Conservation (phyloP, 306 rosid genomes). For the Clitoria ternatea region DNA sequence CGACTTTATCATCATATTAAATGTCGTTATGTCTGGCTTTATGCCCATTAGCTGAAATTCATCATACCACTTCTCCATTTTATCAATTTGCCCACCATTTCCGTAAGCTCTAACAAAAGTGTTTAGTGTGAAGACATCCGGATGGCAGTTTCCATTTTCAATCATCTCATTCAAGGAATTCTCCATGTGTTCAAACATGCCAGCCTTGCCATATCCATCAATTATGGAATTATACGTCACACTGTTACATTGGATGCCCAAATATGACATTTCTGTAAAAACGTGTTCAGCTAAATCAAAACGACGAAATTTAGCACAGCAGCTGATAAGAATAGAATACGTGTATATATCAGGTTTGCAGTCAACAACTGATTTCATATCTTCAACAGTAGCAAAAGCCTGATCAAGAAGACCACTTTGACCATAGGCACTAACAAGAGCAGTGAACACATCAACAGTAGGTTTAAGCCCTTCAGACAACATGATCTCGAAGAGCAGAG, state of each 20-base stretch:
- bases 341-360: slow-evolving; percentile 76
- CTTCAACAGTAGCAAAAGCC: slow-evolving; percentile 66
- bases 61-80: slow-evolving; percentile 91
- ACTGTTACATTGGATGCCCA: slow-evolving; percentile 53
- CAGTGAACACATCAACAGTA: slow-evolving; percentile 76
- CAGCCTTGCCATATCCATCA: slow-evolving; percentile 71
- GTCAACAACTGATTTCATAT: slow-evolving; percentile 70
- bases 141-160: slow-evolving; percentile 66
- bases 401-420: slow-evolving; percentile 61
- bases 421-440: slow-evolving; percentile 77
- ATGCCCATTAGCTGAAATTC: slow-evolving; percentile 85
- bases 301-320: slow-evolving; percentile 54
- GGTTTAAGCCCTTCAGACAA: slow-evolving; percentile 82
- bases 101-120: slow-evolving; percentile 69
- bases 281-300: slow-evolving; percentile 55
- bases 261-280: slow-evolving; percentile 67
- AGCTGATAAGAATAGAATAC: slow-evolving; percentile 60
- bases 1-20: slow-evolving; percentile 73
- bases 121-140: slow-evolving; percentile 80
- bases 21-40: slow-evolving; percentile 70
- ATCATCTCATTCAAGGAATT: slow-evolving; percentile 62
- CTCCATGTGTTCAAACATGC: slow-evolving; percentile 85
- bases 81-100: slow-evolving; percentile 53
- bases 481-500: slow-evolving; percentile 63
- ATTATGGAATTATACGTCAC: slow-evolving; percentile 79